Evolutionary conservation across 768 basidiomycete species (phyloP), one percentile per base, ranked within the genome.

Genomic region (Dacryopinax primogenitus): DNA sequence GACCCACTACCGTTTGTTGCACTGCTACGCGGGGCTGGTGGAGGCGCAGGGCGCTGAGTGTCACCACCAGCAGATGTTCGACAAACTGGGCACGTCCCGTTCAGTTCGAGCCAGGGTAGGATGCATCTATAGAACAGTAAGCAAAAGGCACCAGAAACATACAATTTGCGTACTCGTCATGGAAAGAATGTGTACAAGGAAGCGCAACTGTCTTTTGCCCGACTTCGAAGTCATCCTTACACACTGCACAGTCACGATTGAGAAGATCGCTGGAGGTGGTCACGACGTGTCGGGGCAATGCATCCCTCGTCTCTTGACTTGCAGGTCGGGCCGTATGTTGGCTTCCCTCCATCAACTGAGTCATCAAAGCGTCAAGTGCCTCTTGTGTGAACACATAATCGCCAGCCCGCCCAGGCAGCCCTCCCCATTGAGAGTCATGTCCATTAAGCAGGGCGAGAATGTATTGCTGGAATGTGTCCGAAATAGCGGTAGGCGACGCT

Each of bases 301-400:
- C 51, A 32, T 58, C 51, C 26, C 51, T 58, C 3, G 30, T 32
- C 18, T 58, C 51, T 30, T 58, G 51, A 21, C 51, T 58, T 6
- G 51, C 51, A 30, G 51, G 51, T 58, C 51, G 23, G 15, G 51
- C 18, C 7, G 51, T 18, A 30, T 58, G 51, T 30, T 58, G 51
- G 51, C 51, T 58, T 28, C 51, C 51, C 51, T 58, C 51, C 51
- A 58, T 58, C 51, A 58, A 30, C 51, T 58, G 51, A 30, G 51
- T 58, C 51, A 58, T 58, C 13, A 58, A 18, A 7, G 12, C 13
- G 18, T 58, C 51, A 21, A 58, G 51, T 30, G 51, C 51, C 30
- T 58, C 51, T 30, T 58, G 51, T 18, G 51, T 58, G 51, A 58
- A 58, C 4, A 58, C 51, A 18, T 58, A 58, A 21, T 58, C 51